These are phyloP conservation scores for Abrus pulchellus DNA, from an alignment of 306 rosid species.

Conservation along the genomic window DNA sequence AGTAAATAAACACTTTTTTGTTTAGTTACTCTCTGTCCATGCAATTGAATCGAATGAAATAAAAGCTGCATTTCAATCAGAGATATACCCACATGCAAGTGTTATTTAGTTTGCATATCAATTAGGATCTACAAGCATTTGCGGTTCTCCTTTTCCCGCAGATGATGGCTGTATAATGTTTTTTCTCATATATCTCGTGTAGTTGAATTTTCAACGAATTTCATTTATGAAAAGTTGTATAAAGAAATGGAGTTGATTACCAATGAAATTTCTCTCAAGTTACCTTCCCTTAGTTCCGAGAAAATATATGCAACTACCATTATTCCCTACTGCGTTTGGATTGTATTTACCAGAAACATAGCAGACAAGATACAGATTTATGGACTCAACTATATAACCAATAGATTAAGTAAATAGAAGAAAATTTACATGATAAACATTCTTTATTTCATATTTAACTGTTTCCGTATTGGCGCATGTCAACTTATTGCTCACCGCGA, in stretches of 20 bases:
- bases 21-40: neutral
- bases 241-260: neutral
- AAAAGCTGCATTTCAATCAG: neutral
- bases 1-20: neutral
- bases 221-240: neutral
- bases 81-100: neutral
- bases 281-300: neutral
- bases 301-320: neutral
- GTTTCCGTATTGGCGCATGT: neutral
- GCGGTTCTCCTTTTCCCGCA: no score
- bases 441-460: neutral
- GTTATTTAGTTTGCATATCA: neutral
- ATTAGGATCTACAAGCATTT: neutral
- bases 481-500: neutral
- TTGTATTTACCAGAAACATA: neutral
- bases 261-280: neutral
- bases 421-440: neutral
- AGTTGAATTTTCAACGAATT: neutral
- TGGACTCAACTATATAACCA: neutral
- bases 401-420: neutral
- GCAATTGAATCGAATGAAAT: neutral
- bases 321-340: neutral
- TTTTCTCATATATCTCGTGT: neutral
- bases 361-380: neutral
- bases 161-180: neutral